These are phyloP conservation scores for Vitis hybrid DNA, from an alignment of 177 flowering plant genomes.

Conservation along the genomic window DNA sequence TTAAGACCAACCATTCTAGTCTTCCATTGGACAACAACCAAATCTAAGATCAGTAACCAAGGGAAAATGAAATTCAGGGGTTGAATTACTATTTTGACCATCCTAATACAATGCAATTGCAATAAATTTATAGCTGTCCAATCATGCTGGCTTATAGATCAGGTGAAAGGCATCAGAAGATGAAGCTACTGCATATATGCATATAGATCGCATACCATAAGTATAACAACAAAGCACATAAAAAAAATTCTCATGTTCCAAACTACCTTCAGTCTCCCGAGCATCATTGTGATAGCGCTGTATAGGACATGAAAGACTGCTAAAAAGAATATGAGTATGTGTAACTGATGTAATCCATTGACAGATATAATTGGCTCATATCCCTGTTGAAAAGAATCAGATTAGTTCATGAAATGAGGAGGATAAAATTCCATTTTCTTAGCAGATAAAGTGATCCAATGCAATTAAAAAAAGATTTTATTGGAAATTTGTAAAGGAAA, in stretches of 20 bases:
- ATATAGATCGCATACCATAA: not conserved
- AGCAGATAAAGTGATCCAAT: not conserved
- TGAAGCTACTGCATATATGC: not conserved
- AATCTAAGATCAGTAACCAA: no score
- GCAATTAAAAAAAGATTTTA: no score
- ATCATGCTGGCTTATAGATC: no score
- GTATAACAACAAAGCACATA: not conserved
- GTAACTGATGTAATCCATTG: slow-evolving; percentile 64
- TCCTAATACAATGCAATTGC: no score
- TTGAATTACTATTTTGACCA: no score
- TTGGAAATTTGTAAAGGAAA: no score
- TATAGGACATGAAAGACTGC: slow-evolving; percentile 63
- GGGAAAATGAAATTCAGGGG: no score
- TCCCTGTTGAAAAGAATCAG: slow-evolving; percentile 27
- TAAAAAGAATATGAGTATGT: slow-evolving; percentile 71
- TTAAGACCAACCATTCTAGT: no score
- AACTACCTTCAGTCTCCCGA: slow-evolving; percentile 65
- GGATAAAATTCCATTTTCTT: not conserved
- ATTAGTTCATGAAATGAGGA: slow-evolving; percentile 1
- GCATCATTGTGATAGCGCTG: slow-evolving; percentile 58
- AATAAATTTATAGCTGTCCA: no score
- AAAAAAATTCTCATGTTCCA: not conserved
- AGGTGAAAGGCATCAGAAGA: not conserved
- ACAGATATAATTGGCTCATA: slow-evolving; percentile 42
- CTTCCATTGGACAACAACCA: no score